Conservation (phyloP, 2,329 filamentous ascomycete species). For the Microcera coccophila region DNA sequence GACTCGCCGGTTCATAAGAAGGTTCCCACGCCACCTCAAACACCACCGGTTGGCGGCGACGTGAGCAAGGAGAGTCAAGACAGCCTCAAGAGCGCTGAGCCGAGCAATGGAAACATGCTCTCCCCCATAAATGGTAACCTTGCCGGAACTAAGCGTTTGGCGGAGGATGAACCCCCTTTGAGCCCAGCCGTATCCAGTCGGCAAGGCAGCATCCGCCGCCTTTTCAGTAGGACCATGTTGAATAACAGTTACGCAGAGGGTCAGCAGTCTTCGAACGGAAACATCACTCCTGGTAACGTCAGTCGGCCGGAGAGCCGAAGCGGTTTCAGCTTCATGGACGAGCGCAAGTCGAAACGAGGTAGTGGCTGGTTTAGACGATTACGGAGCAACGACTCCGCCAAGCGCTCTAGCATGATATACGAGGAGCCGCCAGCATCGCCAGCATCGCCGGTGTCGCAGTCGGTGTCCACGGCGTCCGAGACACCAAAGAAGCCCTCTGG, state of each 20-base stretch:
- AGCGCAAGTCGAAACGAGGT: slow-evolving; percentile 52
- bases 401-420: slow-evolving; percentile 42
- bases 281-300: slow-evolving; percentile 30
- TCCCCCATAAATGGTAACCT: slow-evolving; percentile 40
- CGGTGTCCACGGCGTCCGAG: no score
- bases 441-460: no score
- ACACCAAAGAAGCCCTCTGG: slow-evolving; percentile 39
- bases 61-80: slow-evolving; percentile 17
- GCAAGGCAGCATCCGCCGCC: slow-evolving; percentile 53
- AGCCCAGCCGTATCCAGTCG: slow-evolving; percentile 52
- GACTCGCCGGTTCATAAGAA: slow-evolving; percentile 53
- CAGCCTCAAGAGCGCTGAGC: slow-evolving; percentile 14
- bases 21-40: slow-evolving; percentile 42
- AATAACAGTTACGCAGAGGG: slow-evolving; percentile 51
- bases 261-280: slow-evolving; percentile 40
- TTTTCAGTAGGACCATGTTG: slow-evolving; percentile 54
- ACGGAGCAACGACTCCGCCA: slow-evolving; percentile 35
- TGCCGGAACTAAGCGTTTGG: slow-evolving; percentile 47
- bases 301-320: slow-evolving; percentile 49
- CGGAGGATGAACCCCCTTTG: slow-evolving; percentile 49
- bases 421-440: slow-evolving; percentile 33
- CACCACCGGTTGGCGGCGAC: slow-evolving; percentile 28
- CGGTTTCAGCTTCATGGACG: slow-evolving; percentile 46
- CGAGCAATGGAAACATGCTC: slow-evolving; percentile 18
- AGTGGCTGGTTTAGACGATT: slow-evolving; percentile 59